Evolutionary conservation across 805 yeast genomes (phyloP), one percentile per base, ranked within the genome.

Genomic region (Nadsonia fulvescens): DNA sequence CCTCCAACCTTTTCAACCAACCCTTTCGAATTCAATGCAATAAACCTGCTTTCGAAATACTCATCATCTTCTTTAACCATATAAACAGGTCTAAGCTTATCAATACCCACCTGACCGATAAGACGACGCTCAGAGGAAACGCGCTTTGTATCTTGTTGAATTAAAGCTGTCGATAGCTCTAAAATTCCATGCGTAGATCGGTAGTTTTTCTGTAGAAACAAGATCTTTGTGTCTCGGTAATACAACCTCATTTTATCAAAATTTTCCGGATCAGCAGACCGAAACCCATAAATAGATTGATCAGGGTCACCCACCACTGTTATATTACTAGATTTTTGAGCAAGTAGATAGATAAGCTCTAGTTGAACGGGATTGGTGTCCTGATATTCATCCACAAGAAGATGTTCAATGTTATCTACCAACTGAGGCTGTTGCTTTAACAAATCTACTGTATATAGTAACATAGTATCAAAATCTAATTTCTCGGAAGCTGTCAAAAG

Each of bases 231-330:
- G 3, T 26, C 35, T 12, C 65, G 56, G 28, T 14, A 27, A 21
- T 41, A 61, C 31, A 53, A 42, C 1, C 37, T 28, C 77, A 81
- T 67, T 8, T 53, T 53, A 20, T 51, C 50, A 38, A 83, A 78
- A 39, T 77, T 82, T 10, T 56, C 51, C 1, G 73, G 57, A 18
- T 69, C 68, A 0, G 95, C 95, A 39, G 73, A 70, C 33, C 96
- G 56, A 38, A 86, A 86, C 0, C 74, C 81, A 46, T 89, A 86
- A 12, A 86, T 86, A 42, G 92, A 73, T 48, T 86, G 98, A 47
- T 89, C 94, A 0, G 94, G 93, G 43, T 86, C 98, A 1, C 98
- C 98, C 2, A 86, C 95, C 1, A 82, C 71, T 0, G 95, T 78
- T 6, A 86, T 61, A 12, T 36, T 18, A 3, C 22, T 22, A 4